Percentiles rank a stretch among this genome's conserved stretches.
Conservation (phyloP, 805 yeast species). For the Sugiyamaella qingdaonensis region DNA sequence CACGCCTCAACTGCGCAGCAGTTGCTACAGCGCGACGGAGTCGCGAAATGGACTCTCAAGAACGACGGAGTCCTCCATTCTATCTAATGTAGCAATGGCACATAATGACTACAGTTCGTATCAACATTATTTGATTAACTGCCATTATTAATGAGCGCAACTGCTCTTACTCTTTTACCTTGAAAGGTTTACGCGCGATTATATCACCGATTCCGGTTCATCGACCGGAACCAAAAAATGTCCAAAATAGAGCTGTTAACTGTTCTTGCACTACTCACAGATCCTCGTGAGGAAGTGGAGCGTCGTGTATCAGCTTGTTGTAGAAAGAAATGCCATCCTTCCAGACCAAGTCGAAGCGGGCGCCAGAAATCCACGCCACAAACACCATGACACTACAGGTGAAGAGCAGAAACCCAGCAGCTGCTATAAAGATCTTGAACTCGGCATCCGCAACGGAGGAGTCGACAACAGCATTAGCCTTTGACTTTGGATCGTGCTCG, state of each 20-base stretch:
- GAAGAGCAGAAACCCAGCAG: conserved; percentile 21
- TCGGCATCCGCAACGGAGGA: conserved; percentile 16
- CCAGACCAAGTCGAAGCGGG: conserved; percentile 26
- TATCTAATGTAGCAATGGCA: no score
- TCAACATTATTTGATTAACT: background rate
- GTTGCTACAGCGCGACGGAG: no score
- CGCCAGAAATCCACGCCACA: conserved; percentile 28
- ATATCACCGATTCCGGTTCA: background rate
- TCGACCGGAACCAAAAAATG: background rate
- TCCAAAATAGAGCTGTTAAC: no score
- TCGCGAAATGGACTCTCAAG: no score
- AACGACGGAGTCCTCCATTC: no score
- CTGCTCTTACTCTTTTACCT: background rate
- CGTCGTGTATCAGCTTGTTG: conserved; percentile 9
- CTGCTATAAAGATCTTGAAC: conserved; percentile 17
- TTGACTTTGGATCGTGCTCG: conserved; percentile 22
- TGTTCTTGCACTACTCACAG: background rate
- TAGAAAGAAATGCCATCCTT: conserved; percentile 7
- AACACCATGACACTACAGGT: conserved; percentile 24
- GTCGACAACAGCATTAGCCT: conserved; percentile 6
- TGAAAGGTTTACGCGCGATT: background rate
- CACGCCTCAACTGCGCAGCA: no score
- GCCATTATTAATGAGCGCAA: background rate
- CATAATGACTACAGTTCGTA: background rate
- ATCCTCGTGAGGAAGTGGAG: conserved; percentile 1